Percentiles rank a stretch among this genome's conserved stretches.
Evolutionary conservation across 228 moss, liverwort and hornwort species (phyloP).

Genomic region (Sphagnum fallax): DNA sequence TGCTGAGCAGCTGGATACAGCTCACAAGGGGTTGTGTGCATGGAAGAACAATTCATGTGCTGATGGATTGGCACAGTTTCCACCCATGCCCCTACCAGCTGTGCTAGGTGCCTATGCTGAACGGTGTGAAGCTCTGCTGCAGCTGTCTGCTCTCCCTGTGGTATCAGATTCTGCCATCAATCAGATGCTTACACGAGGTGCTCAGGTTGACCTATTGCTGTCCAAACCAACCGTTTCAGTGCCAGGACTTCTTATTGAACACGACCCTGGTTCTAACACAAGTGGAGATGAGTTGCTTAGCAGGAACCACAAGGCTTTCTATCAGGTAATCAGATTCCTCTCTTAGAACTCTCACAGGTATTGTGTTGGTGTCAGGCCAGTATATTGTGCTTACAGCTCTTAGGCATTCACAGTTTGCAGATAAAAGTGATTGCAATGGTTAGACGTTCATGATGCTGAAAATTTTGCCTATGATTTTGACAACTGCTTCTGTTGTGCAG

Average conservation of each 20-base stretch:
- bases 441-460: no score
- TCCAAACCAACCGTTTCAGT: constrained; percentile 45
- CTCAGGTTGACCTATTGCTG: constrained; percentile 67
- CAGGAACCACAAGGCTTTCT: constrained; percentile 21
- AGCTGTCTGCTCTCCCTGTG: constrained; percentile 85
- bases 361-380: no score
- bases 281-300: constrained; percentile 20
- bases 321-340: constrained; percentile 23
- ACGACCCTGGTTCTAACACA: constrained; percentile 21
- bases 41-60: constrained; percentile 93
- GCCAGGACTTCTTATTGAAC: constrained; percentile 22
- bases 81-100: constrained; percentile 65
- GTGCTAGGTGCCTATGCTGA: constrained; percentile 60
- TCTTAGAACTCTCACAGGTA: no score
- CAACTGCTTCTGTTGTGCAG: no score
- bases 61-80: constrained; percentile 73
- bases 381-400: no score
- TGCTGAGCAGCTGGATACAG: constrained; percentile 81
- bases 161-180: constrained; percentile 63
- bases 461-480: no score
- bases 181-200: constrained; percentile 45
- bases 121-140: constrained; percentile 72
- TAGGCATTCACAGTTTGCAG: no score
- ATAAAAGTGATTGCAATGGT: no score
- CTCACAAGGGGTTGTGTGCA: constrained; percentile 76